phyloP scores from a whole-genome alignment of 139 green algal species.

The Diplosphaera chodatii region DNA sequence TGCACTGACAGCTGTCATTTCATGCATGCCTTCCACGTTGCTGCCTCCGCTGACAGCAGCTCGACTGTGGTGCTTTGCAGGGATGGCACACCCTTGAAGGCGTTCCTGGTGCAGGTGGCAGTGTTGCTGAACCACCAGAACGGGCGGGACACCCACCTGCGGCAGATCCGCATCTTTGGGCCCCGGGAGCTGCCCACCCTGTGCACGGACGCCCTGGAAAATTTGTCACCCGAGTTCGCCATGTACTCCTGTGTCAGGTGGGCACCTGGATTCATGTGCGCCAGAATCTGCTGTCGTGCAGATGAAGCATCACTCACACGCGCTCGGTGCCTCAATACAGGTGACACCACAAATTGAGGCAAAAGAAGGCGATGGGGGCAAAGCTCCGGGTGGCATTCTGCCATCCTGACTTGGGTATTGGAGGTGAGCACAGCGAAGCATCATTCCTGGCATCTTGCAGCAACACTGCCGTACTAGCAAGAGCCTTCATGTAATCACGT shows the following conservation, averaged over 20 bases:
- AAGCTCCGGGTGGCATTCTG: slow-evolving; percentile 75
- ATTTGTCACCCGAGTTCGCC: background rate
- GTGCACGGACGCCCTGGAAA: background rate
- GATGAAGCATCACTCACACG: too few relatives aligned
- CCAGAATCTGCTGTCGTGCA: too few relatives aligned
- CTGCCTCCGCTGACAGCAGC: too few relatives aligned
- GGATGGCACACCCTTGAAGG: slow-evolving; percentile 20
- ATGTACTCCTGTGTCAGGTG: background rate
- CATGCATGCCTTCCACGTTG: too few relatives aligned
- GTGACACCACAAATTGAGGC: too few relatives aligned
- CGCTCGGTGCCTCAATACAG: too few relatives aligned
- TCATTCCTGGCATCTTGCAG: too few relatives aligned
- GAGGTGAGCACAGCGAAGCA: slow-evolving; percentile 32
- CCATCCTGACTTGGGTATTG: slow-evolving; percentile 89
- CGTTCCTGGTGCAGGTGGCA: slow-evolving; percentile 54
- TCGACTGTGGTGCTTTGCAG: background rate
- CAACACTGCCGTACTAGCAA: too few relatives aligned
- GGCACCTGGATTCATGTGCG: too few relatives aligned
- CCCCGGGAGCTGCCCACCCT: slow-evolving; percentile 20
- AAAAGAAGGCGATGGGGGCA: background rate
- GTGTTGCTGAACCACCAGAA: slow-evolving; percentile 85
- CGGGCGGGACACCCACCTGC: slow-evolving; percentile 91
- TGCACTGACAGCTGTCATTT: too few relatives aligned
- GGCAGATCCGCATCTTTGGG: slow-evolving; percentile 74
- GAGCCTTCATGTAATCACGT: too few relatives aligned